Conservation (phyloP, 768 basidiomycete species). For the Amanita polypyramis region DNA sequence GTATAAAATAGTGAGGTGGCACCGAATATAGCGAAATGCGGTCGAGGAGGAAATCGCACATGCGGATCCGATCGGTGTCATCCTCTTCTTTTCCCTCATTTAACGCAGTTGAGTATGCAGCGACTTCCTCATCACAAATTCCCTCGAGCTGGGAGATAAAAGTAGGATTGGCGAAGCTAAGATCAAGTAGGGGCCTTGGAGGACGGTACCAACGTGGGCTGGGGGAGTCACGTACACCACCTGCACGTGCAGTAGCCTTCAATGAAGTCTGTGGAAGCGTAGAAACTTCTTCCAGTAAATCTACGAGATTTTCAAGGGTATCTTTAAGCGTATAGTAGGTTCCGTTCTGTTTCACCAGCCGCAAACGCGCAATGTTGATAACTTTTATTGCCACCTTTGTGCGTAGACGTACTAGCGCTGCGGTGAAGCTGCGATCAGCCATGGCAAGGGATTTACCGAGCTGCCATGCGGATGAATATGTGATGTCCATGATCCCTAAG, state of each 20-base stretch:
- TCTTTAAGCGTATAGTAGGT: too few relatives aligned
- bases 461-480: constrained; percentile 6
- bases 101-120: background rate
- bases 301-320: too few relatives aligned
- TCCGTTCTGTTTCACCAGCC: too few relatives aligned
- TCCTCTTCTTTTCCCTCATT: background rate
- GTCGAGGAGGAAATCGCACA: background rate
- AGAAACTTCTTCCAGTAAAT: too few relatives aligned
- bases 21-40: background rate
- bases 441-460: constrained; percentile 5
- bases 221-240: background rate
- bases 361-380: too few relatives aligned
- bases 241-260: background rate
- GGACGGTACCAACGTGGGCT: background rate
- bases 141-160: background rate
- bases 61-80: background rate
- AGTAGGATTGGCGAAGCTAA: background rate
- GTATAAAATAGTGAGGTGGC: background rate
- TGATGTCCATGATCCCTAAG: constrained; percentile 2
- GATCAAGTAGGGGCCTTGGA: background rate
- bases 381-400: too few relatives aligned
- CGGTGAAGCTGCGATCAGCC: constrained; percentile 2
- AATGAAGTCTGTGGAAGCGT: too few relatives aligned
- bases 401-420: background rate
- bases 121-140: background rate